Base-by-base conservation (phyloP, 2,329 filamentous ascomycete genomes). In the Aspergillus sergii region DNA sequence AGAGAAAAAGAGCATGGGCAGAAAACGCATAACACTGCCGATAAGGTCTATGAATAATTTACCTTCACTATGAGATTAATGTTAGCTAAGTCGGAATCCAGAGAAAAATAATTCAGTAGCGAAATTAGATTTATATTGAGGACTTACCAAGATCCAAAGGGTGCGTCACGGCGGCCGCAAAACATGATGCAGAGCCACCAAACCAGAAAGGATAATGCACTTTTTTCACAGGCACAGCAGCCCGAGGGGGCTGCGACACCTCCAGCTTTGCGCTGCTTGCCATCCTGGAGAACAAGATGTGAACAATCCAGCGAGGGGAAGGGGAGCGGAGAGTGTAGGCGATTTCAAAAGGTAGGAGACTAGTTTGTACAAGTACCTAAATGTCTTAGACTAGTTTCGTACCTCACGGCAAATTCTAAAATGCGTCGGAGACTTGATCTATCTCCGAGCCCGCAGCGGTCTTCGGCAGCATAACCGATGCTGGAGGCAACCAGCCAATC, bases 101-200 rank as follows among this genome's bases (percentile, higher is more conserved):
- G 57, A 46, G 26, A 56, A 19, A 1, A 55, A 26, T 57, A 41
- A 56, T 57, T 36, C 12, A 19, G 6, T 39, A 23, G 30, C 11
- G 64, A 30, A n/a, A 51, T 11, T 32, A 82, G 39, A 19, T 4
- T n/a, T 41, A 41, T 41, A n/a, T 41, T 41, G 39, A 41, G 39
- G 19, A 9, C 90, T 78, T 85, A 96, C 93, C 88, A 68, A 97
- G 84, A 86, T 97, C 94, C 75, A 98, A 83, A 57, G 94, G 94
- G 84, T 98, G 94, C 34, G 94, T 98, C 56, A 97, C 91, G 70
- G 89, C 90, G 51, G 94, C 94, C 43, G 94, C 94, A 83, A 95
- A 90, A 76, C 92, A 96, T 75, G 92, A 95, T 57, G 94, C 93
- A 76, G 92, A 97, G 61, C 95, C 95, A 67, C 95, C 95, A 78